Evolutionary conservation across 768 basidiomycete species (phyloP).

Genomic region (Phylloporus scabripes): DNA sequence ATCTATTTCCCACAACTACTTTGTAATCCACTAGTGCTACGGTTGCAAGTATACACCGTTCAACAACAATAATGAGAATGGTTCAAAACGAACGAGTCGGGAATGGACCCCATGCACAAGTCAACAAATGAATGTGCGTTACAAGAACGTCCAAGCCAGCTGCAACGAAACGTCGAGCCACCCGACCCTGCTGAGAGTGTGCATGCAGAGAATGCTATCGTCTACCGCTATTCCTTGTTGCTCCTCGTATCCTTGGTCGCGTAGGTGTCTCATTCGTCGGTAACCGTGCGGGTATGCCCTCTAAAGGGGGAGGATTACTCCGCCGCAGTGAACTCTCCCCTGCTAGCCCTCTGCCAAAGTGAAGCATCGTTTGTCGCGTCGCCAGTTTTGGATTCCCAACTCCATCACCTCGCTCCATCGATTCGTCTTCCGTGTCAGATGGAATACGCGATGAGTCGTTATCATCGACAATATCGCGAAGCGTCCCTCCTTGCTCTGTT

Average conservation of each 20-base stretch:
- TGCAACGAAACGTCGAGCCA: neutral
- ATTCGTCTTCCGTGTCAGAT: conserved; percentile 30
- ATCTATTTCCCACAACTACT: conserved; percentile 25
- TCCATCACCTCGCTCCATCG: conserved; percentile 28
- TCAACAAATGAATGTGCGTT: neutral
- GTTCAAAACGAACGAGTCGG: conserved; percentile 12
- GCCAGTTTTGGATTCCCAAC: conserved; percentile 28
- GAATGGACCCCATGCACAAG: neutral
- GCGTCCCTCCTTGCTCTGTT: conserved; percentile 20
- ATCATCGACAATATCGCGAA: conserved; percentile 26
- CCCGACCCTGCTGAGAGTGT: neutral
- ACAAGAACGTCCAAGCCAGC: conserved; percentile 10
- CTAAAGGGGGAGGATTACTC: conserved; percentile 22
- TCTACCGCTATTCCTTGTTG: conserved; percentile 35
- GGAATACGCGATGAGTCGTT: conserved; percentile 22
- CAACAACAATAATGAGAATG: conserved; percentile 1
- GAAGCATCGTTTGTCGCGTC: conserved; percentile 14
- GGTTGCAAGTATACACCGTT: too few species aligned
- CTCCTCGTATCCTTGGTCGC: conserved; percentile 48
- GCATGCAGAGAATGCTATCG: conserved; percentile 37
- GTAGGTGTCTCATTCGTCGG: conserved; percentile 56
- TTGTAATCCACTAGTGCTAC: conserved; percentile 8
- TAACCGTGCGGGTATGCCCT: conserved; percentile 33
- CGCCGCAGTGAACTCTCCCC: conserved; percentile 25
- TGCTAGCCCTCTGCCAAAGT: conserved; percentile 12